Evolutionary conservation across 2,329 filamentous ascomycete genomes (phyloP), one percentile per base, ranked within the genome.

Genomic region (Ophiostoma populinum): DNA sequence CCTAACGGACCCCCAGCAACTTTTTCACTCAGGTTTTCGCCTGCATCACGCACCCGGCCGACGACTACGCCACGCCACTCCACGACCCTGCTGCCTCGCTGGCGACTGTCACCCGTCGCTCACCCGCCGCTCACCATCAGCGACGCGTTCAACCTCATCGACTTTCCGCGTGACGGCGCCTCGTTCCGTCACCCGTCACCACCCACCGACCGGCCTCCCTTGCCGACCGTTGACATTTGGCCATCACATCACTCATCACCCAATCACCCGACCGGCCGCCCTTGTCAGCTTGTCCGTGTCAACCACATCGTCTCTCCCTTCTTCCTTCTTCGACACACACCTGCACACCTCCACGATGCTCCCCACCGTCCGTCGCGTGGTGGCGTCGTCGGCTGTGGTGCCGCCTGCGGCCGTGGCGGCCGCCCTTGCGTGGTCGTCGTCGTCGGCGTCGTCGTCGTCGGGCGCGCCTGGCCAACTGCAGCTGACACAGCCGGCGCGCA

Each of bases 401-500:
- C 31, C 37, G 11, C 33, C 35, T 4, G 31, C 28, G 31, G 28
- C 34, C 11, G 30, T 32, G 25, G 31, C 34, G 10, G 30, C 34
- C 12, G 34, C 38, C 34, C 31, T 37, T 8, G 26, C 21, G 18
- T 16, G 33, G 28, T 29, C 37, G 13, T 29, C 24, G 17, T 28
- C 30, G 21, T 12, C 34, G 21, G 16, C 32, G 4, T 15, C 24
- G 24, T 20, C 37, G 13, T 15, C 35, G 20, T 17, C 31, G 11
- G 30, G n/a, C 7, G 42, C 47, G 36, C 46, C 54, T 40, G 43
- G 24, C 18, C 33, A 34, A 58, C 29, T 33, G n/a, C 45, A 53
- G 57, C 45, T 47, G 52, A 42, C 51, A 56, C 36, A 50, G 36
- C 24, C 38, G 7, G 28, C 25, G 5, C 15, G 24, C 28, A 15